Evolutionary conservation across 331 rosid species (phyloP).

Genomic region (Prunus yedoensis): DNA sequence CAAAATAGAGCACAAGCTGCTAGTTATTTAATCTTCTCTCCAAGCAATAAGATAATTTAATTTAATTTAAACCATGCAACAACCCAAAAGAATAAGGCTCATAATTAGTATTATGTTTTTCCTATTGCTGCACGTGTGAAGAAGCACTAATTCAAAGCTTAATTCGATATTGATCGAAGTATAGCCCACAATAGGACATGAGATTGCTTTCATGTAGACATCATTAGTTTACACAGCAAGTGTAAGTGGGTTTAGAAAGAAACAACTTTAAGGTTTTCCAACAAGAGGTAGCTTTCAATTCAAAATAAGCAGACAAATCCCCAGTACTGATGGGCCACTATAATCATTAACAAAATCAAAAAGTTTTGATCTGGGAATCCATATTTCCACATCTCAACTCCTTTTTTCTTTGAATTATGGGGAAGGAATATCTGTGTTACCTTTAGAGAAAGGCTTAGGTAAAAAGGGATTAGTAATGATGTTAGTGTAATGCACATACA

Average conservation of each 20-base stretch:
- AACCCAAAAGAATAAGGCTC: not conserved
- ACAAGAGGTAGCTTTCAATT: slow-evolving; percentile 22
- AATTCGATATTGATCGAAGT: slow-evolving; percentile 13
- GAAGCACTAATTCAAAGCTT: not conserved
- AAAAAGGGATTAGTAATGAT: slow-evolving; percentile 51
- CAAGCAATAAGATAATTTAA: not conserved
- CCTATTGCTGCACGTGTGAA: slow-evolving; percentile 18
- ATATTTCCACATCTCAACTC: slow-evolving; percentile 26
- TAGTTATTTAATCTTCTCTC: not conserved
- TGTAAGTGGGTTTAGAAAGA: slow-evolving; percentile 20
- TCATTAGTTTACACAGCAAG: slow-evolving; percentile 27
- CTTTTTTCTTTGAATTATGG: slow-evolving; percentile 34
- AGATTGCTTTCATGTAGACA: slow-evolving; percentile 30
- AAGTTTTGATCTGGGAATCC: slow-evolving; percentile 46
- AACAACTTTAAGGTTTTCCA: slow-evolving; percentile 29
- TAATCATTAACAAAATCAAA: slow-evolving; percentile 39
- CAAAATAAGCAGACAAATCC: slow-evolving; percentile 37
- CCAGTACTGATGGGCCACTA: slow-evolving; percentile 25
- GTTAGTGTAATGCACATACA: slow-evolving; percentile 23
- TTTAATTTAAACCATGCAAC: not conserved
- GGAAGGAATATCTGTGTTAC: slow-evolving; percentile 48
- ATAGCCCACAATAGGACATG: slow-evolving; percentile 28
- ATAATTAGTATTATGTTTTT: not conserved
- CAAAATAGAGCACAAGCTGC: too few species aligned
- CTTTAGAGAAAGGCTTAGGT: slow-evolving; percentile 39